A percentile compares a stretch with the other conserved stretches of the same genome.
phyloP scores from a whole-genome alignment of 1,284 basidiomycete genomes.

The Ceratobasidium sp. region DNA sequence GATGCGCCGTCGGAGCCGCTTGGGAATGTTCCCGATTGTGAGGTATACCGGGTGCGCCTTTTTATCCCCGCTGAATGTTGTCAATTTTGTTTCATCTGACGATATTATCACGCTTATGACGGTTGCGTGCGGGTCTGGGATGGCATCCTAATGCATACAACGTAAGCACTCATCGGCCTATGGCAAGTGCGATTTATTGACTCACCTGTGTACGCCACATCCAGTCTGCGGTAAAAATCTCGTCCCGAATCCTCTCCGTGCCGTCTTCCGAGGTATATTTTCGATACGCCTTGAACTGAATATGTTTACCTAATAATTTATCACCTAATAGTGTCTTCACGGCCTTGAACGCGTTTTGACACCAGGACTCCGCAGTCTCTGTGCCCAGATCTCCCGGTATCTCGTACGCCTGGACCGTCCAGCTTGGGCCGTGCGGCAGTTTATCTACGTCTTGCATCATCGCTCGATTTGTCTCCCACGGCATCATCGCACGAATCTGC shows the following conservation, averaged over 20 bases:
- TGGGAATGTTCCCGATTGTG: slow-evolving; percentile 48
- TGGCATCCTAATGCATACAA: not conserved
- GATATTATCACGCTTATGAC: slow-evolving; percentile 37
- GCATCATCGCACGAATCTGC: not conserved
- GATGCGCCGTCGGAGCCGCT: slow-evolving; percentile 29
- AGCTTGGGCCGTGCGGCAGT: slow-evolving; percentile 3
- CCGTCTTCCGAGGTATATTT: not conserved
- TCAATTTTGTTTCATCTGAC: slow-evolving; percentile 47
- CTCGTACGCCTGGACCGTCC: slow-evolving; percentile 33
- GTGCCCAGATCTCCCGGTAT: slow-evolving; percentile 46
- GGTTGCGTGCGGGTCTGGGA: slow-evolving; percentile 8
- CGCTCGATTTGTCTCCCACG: slow-evolving; percentile 2
- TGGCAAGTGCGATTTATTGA: not conserved
- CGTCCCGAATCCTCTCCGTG: slow-evolving; percentile 12
- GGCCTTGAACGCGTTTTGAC: slow-evolving; percentile 54
- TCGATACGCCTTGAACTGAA: not conserved
- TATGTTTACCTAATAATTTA: slow-evolving; percentile 30
- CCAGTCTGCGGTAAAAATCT: slow-evolving; percentile 33
- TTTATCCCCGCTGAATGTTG: slow-evolving; percentile 42
- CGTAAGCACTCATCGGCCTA: not conserved
- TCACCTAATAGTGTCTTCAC: slow-evolving; percentile 54
- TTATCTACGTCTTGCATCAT: slow-evolving; percentile 19
- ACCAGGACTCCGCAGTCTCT: slow-evolving; percentile 56
- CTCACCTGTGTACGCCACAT: slow-evolving; percentile 44
- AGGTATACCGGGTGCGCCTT: slow-evolving; percentile 48